Percentiles rank a stretch among this genome's conserved stretches.
Conservation (phyloP, 768 basidiomycete genomes). For the Botryobasidium botryosum region DNA sequence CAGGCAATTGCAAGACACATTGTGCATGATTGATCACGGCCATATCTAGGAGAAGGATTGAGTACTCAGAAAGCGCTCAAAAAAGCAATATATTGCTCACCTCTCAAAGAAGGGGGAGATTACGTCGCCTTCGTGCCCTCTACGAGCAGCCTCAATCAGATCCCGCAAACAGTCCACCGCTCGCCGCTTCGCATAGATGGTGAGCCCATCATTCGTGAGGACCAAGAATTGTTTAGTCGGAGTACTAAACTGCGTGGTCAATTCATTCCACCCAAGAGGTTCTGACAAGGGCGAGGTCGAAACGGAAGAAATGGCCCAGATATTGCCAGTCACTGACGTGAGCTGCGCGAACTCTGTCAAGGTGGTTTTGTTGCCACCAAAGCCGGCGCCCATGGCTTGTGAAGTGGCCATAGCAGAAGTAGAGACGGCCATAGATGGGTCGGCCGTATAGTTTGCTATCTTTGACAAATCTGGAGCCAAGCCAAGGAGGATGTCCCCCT, state of each 20-base stretch:
- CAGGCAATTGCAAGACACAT: slow-evolving; percentile 80
- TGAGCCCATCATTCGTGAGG: slow-evolving; percentile 72
- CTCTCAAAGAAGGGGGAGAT: slow-evolving; percentile 70
- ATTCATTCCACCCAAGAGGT: slow-evolving; percentile 40
- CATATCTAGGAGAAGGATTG: slow-evolving; percentile 40
- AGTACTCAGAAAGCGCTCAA: not conserved
- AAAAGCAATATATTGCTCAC: slow-evolving; percentile 22
- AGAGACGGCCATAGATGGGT: too few relatives aligned
- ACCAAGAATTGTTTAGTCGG: slow-evolving; percentile 68
- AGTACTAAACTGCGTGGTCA: slow-evolving; percentile 67
- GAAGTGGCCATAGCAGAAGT: too few relatives aligned
- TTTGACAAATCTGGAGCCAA: slow-evolving; percentile 58
- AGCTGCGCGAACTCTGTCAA: slow-evolving; percentile 63
- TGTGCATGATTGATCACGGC: slow-evolving; percentile 79
- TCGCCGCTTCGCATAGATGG: slow-evolving; percentile 62
- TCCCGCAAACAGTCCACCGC: slow-evolving; percentile 72
- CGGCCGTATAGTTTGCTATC: slow-evolving; percentile 29
- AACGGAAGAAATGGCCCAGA: slow-evolving; percentile 51
- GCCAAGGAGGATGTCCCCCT: slow-evolving; percentile 58
- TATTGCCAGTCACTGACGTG: slow-evolving; percentile 62
- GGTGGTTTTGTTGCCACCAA: not conserved
- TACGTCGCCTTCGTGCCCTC: slow-evolving; percentile 50
- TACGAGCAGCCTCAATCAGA: slow-evolving; percentile 45
- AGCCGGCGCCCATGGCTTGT: not conserved
- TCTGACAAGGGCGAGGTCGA: slow-evolving; percentile 28